A percentile compares a stretch with the other conserved stretches of the same genome.
These are phyloP conservation scores for Vitis hybrid DNA, from an alignment of 177 flowering plant species.

Conservation along the genomic window DNA sequence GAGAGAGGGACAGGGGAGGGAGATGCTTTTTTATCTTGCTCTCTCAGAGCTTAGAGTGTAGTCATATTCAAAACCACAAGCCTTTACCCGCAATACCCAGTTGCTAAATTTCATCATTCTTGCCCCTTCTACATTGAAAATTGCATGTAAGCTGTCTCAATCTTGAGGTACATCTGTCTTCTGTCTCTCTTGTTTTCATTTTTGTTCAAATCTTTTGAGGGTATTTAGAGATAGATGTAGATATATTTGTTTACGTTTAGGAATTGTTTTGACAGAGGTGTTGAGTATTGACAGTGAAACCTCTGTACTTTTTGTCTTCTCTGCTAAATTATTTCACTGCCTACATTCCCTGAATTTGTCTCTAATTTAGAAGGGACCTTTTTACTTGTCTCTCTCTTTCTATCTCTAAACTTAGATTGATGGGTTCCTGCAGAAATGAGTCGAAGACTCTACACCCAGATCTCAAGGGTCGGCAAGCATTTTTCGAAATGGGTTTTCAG, in stretches of 20 bases:
- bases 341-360: slow-evolving; percentile 37
- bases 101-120: slow-evolving; percentile 12
- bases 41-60: neutral
- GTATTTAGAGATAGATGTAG: neutral
- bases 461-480: slow-evolving; percentile 19
- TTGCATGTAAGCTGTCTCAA: slow-evolving; percentile 1
- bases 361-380: slow-evolving; percentile 13
- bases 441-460: slow-evolving; percentile 18
- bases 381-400: neutral
- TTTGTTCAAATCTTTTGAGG: neutral
- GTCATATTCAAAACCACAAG: slow-evolving; percentile 23
- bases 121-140: slow-evolving; percentile 9
- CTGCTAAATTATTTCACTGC: slow-evolving; percentile 21
- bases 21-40: slow-evolving; percentile 17
- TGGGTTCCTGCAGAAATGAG: slow-evolving; percentile 21
- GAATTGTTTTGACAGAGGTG: slow-evolving; percentile 15
- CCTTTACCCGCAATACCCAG: slow-evolving; percentile 31
- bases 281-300: slow-evolving; percentile 28
- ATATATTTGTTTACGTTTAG: neutral
- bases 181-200: neutral
- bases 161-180: neutral
- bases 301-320: slow-evolving; percentile 33
- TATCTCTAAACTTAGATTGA: slow-evolving; percentile 22
- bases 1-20: slow-evolving; percentile 16
- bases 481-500: slow-evolving; percentile 28